Percentiles rank a stretch among this genome's conserved stretches.
These are phyloP conservation scores for Xylaria sp. DNA, from an alignment of 2,329 filamentous ascomycete genomes.

Conservation along the genomic window DNA sequence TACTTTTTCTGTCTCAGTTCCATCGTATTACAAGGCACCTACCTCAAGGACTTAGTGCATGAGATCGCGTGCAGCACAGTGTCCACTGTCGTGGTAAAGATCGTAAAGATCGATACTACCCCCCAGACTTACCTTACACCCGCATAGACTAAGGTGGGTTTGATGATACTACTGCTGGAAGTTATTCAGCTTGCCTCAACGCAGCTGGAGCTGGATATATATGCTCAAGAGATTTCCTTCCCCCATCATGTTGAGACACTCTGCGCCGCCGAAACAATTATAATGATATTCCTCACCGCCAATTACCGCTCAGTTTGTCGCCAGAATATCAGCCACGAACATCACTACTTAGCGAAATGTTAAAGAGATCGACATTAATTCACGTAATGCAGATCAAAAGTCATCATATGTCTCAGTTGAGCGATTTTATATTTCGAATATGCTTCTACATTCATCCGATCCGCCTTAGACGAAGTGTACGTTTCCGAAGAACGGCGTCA, in stretches of 20 bases:
- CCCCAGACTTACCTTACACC: too few relatives aligned
- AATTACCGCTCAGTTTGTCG: neutral
- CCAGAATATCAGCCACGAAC: neutral
- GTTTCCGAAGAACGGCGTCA: slow-evolving; percentile 56
- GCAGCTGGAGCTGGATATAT: too few relatives aligned
- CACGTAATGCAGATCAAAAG: neutral
- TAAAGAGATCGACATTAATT: neutral
- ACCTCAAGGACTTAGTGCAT: neutral
- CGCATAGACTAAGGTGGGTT: too few relatives aligned
- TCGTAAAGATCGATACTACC: too few relatives aligned
- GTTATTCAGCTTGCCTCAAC: too few relatives aligned
- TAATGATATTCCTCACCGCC: neutral
- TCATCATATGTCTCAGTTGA: neutral
- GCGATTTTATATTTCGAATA: slow-evolving; percentile 5
- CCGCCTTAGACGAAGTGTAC: slow-evolving; percentile 40
- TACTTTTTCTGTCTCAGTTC: neutral
- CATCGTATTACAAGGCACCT: neutral
- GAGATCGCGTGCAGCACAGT: neutral
- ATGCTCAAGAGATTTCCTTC: too few relatives aligned
- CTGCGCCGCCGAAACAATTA: neutral
- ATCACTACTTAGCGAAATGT: neutral
- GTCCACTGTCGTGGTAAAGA: too few relatives aligned
- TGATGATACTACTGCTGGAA: too few relatives aligned
- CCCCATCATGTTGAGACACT: neutral
- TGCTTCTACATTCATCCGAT: neutral